These are phyloP conservation scores for Gossypium aridum DNA, from an alignment of 441 rosid species.

Conservation along the genomic window DNA sequence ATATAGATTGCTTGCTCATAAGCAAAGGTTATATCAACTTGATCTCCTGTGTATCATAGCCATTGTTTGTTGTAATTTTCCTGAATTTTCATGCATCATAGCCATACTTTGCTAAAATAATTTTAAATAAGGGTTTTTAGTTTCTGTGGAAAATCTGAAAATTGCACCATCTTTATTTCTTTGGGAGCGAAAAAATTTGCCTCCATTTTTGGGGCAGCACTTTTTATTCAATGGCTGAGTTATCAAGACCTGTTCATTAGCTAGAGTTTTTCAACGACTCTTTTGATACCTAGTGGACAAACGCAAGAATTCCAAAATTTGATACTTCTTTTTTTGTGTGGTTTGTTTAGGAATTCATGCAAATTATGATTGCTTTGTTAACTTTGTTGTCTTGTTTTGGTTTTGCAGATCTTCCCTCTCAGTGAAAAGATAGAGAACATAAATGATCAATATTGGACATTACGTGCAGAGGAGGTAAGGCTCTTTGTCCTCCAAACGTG, in stretches of 20 bases:
- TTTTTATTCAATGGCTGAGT: neutral
- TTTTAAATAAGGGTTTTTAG: neutral
- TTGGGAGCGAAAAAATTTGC: neutral
- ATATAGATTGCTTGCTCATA: neutral
- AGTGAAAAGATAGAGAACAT: constrained; percentile 89
- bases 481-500: constrained; percentile 1
- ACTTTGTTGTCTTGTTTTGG: neutral
- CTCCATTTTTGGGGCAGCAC: neutral
- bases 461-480: constrained; percentile 95
- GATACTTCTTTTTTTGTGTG: neutral
- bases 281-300: neutral
- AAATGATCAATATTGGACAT: constrained; percentile 98
- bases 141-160: neutral
- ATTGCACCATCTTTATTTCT: neutral
- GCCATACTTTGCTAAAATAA: neutral
- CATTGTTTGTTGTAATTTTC: neutral
- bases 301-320: constrained; percentile 5
- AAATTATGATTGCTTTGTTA: neutral
- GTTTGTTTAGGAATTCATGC: neutral
- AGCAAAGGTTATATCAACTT: neutral
- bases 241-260: neutral
- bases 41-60: neutral
- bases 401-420: constrained; percentile 71
- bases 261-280: neutral
- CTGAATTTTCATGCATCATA: neutral